Percentiles rank a stretch among this genome's conserved stretches.
These are phyloP conservation scores for Vanrija humicola DNA, from an alignment of 1,284 basidiomycete genomes.

Conservation along the genomic window DNA sequence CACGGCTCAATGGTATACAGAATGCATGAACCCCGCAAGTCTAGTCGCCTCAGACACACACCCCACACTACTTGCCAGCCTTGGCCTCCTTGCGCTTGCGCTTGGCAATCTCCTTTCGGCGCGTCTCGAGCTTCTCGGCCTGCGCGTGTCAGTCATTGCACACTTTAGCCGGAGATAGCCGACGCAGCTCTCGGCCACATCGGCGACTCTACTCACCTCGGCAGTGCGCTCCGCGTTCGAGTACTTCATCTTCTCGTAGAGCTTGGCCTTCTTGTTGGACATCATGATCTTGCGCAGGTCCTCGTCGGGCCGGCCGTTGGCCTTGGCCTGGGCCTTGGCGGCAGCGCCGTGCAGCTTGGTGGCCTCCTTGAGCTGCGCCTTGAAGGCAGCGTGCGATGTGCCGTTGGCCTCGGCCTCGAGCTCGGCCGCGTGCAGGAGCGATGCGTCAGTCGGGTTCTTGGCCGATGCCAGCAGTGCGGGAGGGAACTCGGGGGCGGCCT, in stretches of 20 bases:
- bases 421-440: slow-evolving; percentile 80
- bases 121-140: slow-evolving; percentile 60
- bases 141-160: slow-evolving; percentile 49
- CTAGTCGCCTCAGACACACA: not conserved
- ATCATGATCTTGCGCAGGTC: slow-evolving; percentile 99
- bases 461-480: slow-evolving; percentile 59
- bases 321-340: slow-evolving; percentile 22
- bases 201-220: slow-evolving; percentile 61
- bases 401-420: slow-evolving; percentile 89
- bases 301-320: slow-evolving; percentile 57
- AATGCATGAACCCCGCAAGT: slow-evolving; percentile 3
- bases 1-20: slow-evolving; percentile 3
- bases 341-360: slow-evolving; percentile 53
- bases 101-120: slow-evolving; percentile 60
- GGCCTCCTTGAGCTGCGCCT: slow-evolving; percentile 70
- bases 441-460: slow-evolving; percentile 59
- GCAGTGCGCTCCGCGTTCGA: slow-evolving; percentile 71
- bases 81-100: slow-evolving; percentile 53
- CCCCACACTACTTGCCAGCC: slow-evolving; percentile 4
- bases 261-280: slow-evolving; percentile 92
- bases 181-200: not conserved
- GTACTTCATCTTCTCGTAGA: slow-evolving; percentile 94
- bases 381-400: slow-evolving; percentile 76
- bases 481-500: slow-evolving; percentile 44
- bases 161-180: not conserved